These are phyloP conservation scores for Mycena crocata DNA, from an alignment of 768 basidiomycete species.

Conservation along the genomic window DNA sequence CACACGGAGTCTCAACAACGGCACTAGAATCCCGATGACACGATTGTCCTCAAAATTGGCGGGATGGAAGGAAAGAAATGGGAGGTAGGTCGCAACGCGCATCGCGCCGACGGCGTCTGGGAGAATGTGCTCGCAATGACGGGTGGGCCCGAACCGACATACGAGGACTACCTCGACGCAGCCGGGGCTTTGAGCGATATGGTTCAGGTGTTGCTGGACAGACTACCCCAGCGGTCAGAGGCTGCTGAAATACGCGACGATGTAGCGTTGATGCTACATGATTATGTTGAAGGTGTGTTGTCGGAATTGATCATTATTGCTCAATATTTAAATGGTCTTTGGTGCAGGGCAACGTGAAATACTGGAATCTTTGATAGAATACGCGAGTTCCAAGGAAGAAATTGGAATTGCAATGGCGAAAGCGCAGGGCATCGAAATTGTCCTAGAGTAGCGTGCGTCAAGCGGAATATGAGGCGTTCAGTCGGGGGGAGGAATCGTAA, in stretches of 20 bases:
- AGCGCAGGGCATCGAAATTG: constrained; percentile 64
- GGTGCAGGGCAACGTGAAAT: constrained; percentile 69
- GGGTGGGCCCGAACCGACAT: constrained; percentile 45
- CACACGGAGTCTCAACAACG: neutral
- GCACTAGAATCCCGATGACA: constrained; percentile 81
- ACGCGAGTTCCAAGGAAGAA: constrained; percentile 59
- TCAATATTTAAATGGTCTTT: neutral
- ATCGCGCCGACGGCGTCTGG: constrained; percentile 72
- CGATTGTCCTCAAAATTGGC: constrained; percentile 82
- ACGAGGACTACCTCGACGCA: constrained; percentile 77
- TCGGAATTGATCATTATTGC: constrained; percentile 4
- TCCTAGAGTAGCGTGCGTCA: constrained; percentile 56
- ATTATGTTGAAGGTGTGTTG: constrained; percentile 72
- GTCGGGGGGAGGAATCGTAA: too few relatives aligned
- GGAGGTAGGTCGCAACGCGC: constrained; percentile 70
- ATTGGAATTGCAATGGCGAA: constrained; percentile 61
- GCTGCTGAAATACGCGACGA: constrained; percentile 53
- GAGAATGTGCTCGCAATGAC: constrained; percentile 54
- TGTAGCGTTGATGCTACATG: constrained; percentile 71
- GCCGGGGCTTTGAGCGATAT: constrained; percentile 76
- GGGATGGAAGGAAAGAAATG: constrained; percentile 63
- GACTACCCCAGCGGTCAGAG: constrained; percentile 55
- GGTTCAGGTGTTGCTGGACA: constrained; percentile 62
- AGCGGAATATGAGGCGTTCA: too few relatives aligned
- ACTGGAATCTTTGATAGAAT: constrained; percentile 62